Conservation (phyloP, 83 land plant species). For the Picea engelmannii region DNA sequence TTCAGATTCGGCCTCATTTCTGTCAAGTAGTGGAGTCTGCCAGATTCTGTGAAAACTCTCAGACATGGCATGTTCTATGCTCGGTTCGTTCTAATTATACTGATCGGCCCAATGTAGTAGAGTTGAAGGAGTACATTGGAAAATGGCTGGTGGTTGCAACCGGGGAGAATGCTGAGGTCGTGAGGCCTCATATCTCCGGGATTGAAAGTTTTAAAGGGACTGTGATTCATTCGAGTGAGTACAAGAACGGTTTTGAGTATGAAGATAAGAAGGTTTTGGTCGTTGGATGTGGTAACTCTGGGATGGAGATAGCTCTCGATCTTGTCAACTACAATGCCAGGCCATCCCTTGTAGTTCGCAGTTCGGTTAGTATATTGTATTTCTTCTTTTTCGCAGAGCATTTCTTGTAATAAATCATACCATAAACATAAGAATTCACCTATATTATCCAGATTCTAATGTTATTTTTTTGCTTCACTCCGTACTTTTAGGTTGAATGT, state of each 20-base stretch:
- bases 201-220: conserved; percentile 21
- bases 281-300: conserved; percentile 48
- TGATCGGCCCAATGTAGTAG: neutral
- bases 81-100: neutral
- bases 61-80: conserved; percentile 22
- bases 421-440: no score
- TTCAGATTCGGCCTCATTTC: conserved; percentile 24
- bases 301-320: conserved; percentile 52
- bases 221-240: conserved; percentile 31
- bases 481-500: no score
- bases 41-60: conserved; percentile 12
- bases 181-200: conserved; percentile 32
- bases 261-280: conserved; percentile 32
- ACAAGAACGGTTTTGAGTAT: conserved; percentile 29
- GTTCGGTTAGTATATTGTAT: conserved; percentile 55
- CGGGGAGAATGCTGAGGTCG: conserved; percentile 39
- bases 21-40: conserved; percentile 32
- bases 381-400: neutral
- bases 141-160: conserved; percentile 45
- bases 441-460: no score
- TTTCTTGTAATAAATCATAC: no score
- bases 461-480: no score
- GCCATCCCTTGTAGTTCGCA: conserved; percentile 41
- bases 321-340: conserved; percentile 25
- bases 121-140: conserved; percentile 13